Evolutionary conservation across 1,284 basidiomycete genomes (phyloP), one percentile per base, ranked within the genome.

Genomic region (Neolentinus lepideus): DNA sequence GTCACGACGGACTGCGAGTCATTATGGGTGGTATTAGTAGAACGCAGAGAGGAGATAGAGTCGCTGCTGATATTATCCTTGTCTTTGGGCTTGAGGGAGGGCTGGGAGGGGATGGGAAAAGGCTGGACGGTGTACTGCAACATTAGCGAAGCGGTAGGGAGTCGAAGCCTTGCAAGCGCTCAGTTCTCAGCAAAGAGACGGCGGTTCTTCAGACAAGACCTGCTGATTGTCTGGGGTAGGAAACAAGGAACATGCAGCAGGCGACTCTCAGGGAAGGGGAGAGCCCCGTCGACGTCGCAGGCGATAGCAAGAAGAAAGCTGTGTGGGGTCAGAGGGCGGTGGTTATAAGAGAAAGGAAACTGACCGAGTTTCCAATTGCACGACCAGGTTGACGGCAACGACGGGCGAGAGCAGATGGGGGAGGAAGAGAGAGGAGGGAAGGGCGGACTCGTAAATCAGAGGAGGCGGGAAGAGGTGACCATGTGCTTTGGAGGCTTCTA

Each of bases 61-160:
- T 81, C 77, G 79, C 80, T 79, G 67, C 70, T 72, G 66, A 67
- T 65, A 59, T 76, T 69, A 65, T 70, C 67, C 66, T 65, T 68
- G 36, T 64, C 70, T 73, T 76, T 63, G 63, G 71, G 56, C 68
- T 73, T 57, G 69, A 69, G 60, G 63, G 71, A 69, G 67, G 72
- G 22, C 47, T 29, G 47, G 25, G 47, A 25, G 67, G 71, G 78
- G 70, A 78, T 75, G 61, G 77, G 75, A 43, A 82, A 79, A 59
- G 80, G 80, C 61, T 68, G 67, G 59, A 79, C 74, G 56, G 82
- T 77, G 66, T 81, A 84, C 75, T 86, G 84, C 81, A 88, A 82
- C 85, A 87, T 88, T 74, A 63, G 12, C 61, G 59, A 35, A 64
- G 62, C 29, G 61, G 59, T 60, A 50, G 63, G 60, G 51, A 60